These are phyloP conservation scores for Penicillium cinerascens DNA, from an alignment of 495 filamentous ascomycete species.

Conservation along the genomic window DNA sequence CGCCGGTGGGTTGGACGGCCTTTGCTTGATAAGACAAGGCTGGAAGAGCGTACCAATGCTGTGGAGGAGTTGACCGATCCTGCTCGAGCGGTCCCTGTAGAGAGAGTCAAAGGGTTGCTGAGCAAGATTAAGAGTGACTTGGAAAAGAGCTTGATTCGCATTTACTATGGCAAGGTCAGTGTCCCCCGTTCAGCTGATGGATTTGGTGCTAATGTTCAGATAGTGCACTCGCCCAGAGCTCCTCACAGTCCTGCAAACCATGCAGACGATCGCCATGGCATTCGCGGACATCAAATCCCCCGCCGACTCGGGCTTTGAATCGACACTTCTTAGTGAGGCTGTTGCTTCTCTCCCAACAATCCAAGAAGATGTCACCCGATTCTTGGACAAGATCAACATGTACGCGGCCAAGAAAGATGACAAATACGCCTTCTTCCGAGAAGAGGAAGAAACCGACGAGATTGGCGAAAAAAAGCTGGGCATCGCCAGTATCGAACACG, in stretches of 20 bases:
- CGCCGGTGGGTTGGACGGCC: conserved; percentile 95
- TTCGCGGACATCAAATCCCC: conserved; percentile 63
- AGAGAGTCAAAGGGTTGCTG: conserved; percentile 69
- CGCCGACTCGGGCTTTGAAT: conserved; percentile 69
- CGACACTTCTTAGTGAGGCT: conserved; percentile 65
- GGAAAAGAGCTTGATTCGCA: conserved; percentile 87
- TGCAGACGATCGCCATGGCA: conserved; percentile 75
- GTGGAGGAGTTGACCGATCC: conserved; percentile 83
- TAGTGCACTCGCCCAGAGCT: conserved; percentile 87
- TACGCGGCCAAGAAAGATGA: conserved; percentile 82
- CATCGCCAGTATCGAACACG: conserved; percentile 84
- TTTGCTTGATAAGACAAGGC: conserved; percentile 68
- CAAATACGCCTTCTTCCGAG: conserved; percentile 90
- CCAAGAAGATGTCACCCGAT: conserved; percentile 60
- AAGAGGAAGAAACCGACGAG: conserved; percentile 77
- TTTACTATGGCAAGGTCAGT: conserved; percentile 83
- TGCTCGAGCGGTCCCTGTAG: conserved; percentile 60
- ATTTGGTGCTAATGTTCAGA: conserved; percentile 20
- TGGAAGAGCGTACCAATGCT: conserved; percentile 82
- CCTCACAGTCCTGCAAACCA: conserved; percentile 74
- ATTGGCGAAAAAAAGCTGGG: conserved; percentile 87
- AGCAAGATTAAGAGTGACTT: conserved; percentile 73
- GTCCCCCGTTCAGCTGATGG: background rate
- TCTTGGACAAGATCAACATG: conserved; percentile 81
- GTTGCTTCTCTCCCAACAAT: conserved; percentile 77